Evolutionary conservation across 2,329 filamentous ascomycete genomes (phyloP), one percentile per base, ranked within the genome.

Genomic region (Fusarium sp.): DNA sequence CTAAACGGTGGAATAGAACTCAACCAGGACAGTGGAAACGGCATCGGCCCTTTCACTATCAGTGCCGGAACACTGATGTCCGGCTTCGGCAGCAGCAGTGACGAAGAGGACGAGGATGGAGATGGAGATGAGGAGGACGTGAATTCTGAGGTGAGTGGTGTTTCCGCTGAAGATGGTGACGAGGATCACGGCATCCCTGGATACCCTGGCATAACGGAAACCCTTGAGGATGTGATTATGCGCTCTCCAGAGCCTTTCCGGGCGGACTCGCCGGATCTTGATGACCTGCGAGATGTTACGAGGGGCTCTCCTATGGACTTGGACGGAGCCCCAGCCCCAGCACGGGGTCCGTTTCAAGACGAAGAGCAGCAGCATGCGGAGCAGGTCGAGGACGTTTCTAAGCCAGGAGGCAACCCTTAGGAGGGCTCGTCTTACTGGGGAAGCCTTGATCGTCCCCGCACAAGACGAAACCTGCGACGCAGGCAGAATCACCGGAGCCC

Each of bases 31-130:
- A 86, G 86, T 64, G 86, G 85, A 60, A 89, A 88, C 62, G 90
- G 90, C 50, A 89, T 90, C 52, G 90, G 90, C 3, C 86, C 87
- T 15, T 95, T 94, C 77, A 88, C 89, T 41, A 88, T 92, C 72
- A 90, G 88, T 74, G 86, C 89, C 40, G 91, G 91, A 50, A 91
- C 92, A 30, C 83, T 97, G 62, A 87, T 96, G 80, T 95, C 92
- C 75, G 94, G 94, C 52, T 98, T 98, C 80, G 94, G 93, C 75
- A 97, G 94, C 80, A 96, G 92, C 48, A 97, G 94, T 75, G 94
- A 97, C 72, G 95, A 97, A 79, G 96, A 98, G 70, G 96, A 98
- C 68, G 95, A 97, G 73, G 95, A 97, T 67, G 92, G 93, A 81
- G 93, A 97, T 63, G 92, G 93, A 59, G 91, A 91, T 70, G 90